phyloP scores from a whole-genome alignment of 176 grass and related monocot species.

The bread wheat (Triticum aestivum) region DNA sequence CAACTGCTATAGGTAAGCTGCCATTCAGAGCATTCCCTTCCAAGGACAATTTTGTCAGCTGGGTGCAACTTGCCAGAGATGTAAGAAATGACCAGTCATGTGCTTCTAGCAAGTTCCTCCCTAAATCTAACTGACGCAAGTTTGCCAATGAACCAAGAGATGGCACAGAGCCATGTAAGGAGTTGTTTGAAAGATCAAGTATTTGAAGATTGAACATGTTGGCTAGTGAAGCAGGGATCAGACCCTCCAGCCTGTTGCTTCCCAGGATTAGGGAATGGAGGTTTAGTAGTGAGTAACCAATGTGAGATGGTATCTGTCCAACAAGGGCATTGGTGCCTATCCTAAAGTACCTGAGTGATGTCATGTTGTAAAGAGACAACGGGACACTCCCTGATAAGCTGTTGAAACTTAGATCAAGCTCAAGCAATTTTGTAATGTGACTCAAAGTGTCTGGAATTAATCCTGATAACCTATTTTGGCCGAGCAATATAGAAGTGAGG shows the following conservation, averaged over 20 bases:
- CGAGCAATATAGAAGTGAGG: not conserved
- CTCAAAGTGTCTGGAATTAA: constrained; percentile 3
- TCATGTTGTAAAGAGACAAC: not conserved
- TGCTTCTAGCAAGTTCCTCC: constrained; percentile 11
- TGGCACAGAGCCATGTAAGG: not conserved
- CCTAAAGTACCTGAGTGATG: not conserved
- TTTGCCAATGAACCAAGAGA: not conserved
- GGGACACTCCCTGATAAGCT: constrained; percentile 10
- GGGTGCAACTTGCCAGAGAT: constrained; percentile 19
- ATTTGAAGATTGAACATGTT: constrained; percentile 1
- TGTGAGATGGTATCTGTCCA: not conserved
- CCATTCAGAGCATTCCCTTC: constrained; percentile 24
- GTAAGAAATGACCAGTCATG: constrained; percentile 20
- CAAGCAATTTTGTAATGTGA: not conserved
- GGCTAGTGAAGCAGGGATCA: constrained; percentile 5
- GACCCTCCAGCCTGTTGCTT: not conserved
- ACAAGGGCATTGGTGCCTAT: constrained; percentile 14
- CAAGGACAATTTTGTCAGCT: not conserved
- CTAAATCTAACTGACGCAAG: not conserved
- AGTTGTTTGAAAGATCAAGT: constrained; percentile 27
- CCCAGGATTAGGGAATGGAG: not conserved
- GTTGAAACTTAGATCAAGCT: constrained; percentile 26
- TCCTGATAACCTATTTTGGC: constrained; percentile 16
- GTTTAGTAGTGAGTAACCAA: not conserved
- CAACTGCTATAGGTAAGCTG: constrained; percentile 1